Conservation (phyloP, 2,329 filamentous ascomycete genomes). For the Pleomassaria siparia region DNA sequence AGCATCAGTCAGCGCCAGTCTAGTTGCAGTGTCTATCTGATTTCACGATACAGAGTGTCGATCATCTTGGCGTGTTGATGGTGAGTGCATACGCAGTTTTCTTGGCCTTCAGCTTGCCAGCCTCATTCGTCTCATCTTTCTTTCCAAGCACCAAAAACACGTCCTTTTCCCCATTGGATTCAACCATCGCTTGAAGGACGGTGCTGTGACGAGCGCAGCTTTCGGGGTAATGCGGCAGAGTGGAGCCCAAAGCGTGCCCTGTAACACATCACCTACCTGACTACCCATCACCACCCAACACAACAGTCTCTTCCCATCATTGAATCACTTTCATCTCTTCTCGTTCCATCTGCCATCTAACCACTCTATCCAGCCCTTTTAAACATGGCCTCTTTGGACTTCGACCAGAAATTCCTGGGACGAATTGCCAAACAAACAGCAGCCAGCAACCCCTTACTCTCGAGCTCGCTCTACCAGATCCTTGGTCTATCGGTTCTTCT, state of each 20-base stretch:
- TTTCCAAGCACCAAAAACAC: neutral
- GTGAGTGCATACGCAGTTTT: constrained; percentile 19
- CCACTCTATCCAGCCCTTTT: constrained; percentile 12
- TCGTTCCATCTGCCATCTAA: neutral
- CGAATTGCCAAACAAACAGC: constrained; percentile 80
- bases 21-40: constrained; percentile 37
- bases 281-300: neutral
- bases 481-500: constrained; percentile 88
- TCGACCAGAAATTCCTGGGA: constrained; percentile 96
- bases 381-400: constrained; percentile 89
- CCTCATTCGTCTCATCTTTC: neutral
- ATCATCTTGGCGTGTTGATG: constrained; percentile 32
- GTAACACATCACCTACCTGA: neutral
- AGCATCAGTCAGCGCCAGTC: constrained; percentile 34
- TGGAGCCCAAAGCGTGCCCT: neutral
- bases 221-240: neutral
- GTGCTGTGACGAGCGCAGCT: neutral
- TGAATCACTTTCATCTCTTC: neutral
- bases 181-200: neutral
- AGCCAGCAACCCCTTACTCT: constrained; percentile 75
- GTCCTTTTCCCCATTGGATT: neutral
- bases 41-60: constrained; percentile 35
- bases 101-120: neutral
- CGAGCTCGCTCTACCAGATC: constrained; percentile 83
- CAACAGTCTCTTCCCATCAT: neutral